Base-by-base conservation (phyloP, 1,139 yeast genomes). In the Nakaseomyces kungkrabaensis region DNA sequence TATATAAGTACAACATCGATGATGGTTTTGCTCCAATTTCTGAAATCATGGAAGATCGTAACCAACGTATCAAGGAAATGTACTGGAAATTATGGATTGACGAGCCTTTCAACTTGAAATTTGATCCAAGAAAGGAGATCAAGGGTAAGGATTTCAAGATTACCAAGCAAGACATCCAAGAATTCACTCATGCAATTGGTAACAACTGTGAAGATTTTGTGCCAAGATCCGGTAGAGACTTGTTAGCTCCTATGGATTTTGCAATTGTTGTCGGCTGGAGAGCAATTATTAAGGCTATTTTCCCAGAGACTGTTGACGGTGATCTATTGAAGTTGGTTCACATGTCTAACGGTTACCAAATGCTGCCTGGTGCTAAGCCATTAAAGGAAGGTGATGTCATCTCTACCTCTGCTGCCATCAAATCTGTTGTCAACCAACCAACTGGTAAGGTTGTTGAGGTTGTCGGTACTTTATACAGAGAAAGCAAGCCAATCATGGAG, bases 61-160 rank as follows among this genome's bases (percentile, higher is more conserved):
- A 92, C 70, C 81, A 79, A 52, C 81, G 97, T 71, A 90, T 94
- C 70, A 92, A 92, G 76, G 82, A 83, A 69, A 88, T 92, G 75
- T 92, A 92, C 81, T 94, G 98, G 98, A 82, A 83, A 67, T 76
- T 89, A 62, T 92, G 99, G 99, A 89, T 88, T 65, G 96, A 96
- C 57, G 73, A 79, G 53, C 79, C 82, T 60, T 77, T 81, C 62
- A 70, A 77, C 66, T 69, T 77, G 56, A 76, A 80, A 55, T 81
- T 83, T 56, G 84, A 83, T 64, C 85, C 85, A 55, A 77, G 82
- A 60, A 75, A 82, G 61, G 76, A 81, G 46, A 82, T 85, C 56
- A 73, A 81, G 65, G 75, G 75, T 62, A 90, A 80, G 38, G 75
- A 79, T 48, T 76, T 82, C 54, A 76, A 77, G 37, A 83, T 92